These are phyloP conservation scores for Kewa caespitosa DNA, from an alignment of 179 eudicot species.

Conservation along the genomic window DNA sequence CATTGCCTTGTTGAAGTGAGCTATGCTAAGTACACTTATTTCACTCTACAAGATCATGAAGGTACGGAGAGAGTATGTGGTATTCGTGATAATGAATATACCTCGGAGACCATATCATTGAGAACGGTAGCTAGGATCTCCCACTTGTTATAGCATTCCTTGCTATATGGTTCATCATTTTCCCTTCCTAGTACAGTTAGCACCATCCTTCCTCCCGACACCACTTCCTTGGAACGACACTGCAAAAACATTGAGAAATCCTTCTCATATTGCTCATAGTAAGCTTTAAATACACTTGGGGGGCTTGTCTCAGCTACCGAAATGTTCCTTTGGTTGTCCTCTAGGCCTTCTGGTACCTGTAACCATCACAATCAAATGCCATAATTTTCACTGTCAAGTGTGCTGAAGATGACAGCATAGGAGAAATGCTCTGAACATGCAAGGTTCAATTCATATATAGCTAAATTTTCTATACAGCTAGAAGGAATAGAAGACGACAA, in stretches of 20 bases:
- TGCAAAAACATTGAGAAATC: slow-evolving; percentile 38
- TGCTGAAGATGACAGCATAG: too few species aligned
- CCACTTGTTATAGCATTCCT: slow-evolving; percentile 11
- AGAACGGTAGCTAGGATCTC: slow-evolving; percentile 10
- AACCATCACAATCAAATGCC: background rate
- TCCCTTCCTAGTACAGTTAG: slow-evolving; percentile 32
- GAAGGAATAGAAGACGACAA: too few species aligned
- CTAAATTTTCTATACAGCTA: too few species aligned
- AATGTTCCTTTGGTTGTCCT: slow-evolving; percentile 38
- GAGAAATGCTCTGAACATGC: too few species aligned
- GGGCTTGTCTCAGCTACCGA: slow-evolving; percentile 34
- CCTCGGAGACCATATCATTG: slow-evolving; percentile 8
- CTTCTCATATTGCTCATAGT: slow-evolving; percentile 33
- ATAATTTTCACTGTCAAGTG: too few species aligned
- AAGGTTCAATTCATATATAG: too few species aligned
- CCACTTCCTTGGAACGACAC: slow-evolving; percentile 44
- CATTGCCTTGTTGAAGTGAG: too few species aligned
- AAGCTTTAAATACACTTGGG: slow-evolving; percentile 32
- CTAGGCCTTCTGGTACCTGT: slow-evolving; percentile 35
- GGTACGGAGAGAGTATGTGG: too few species aligned
- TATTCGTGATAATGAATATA: background rate
- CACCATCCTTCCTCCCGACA: slow-evolving; percentile 42
- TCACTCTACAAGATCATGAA: too few species aligned
- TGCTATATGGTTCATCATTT: background rate
- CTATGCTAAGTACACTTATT: too few species aligned